Conservation (phyloP, 179 eudicot species). For the Corrigiola litoralis region DNA sequence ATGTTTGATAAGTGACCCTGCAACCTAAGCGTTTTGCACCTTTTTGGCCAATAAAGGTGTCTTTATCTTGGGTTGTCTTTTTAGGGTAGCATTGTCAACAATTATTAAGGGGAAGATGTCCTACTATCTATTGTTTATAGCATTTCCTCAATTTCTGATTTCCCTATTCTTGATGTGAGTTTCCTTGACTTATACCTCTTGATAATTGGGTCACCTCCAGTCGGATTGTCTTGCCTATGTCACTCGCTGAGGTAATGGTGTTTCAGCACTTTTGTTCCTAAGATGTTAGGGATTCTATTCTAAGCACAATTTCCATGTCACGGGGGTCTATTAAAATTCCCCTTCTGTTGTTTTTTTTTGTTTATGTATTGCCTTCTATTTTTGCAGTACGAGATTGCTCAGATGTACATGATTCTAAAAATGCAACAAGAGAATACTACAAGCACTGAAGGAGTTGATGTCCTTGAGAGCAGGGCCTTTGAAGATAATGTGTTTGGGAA, state of each 20-base stretch:
- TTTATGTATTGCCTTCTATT: no score
- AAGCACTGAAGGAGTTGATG: conserved; percentile 55
- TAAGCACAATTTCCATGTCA: not conserved
- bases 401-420: conserved; percentile 54
- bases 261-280: not conserved
- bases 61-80: no score
- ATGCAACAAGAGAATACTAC: conserved; percentile 53
- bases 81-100: no score
- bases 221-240: conserved; percentile 71
- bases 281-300: not conserved
- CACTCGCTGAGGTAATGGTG: conserved; percentile 53
- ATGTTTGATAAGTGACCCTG: no score
- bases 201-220: conserved; percentile 26
- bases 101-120: no score
- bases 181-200: conserved; percentile 39
- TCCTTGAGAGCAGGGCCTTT: conserved; percentile 45
- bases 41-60: no score
- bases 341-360: not conserved
- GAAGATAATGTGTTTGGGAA: conserved; percentile 52
- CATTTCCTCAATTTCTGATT: not conserved
- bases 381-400: conserved; percentile 62
- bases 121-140: no score
- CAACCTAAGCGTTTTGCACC: no score
- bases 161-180: not conserved
- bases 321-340: not conserved